phyloP scores from a whole-genome alignment of 2,329 filamentous ascomycete genomes.

The Neofusicoccum ribis region DNA sequence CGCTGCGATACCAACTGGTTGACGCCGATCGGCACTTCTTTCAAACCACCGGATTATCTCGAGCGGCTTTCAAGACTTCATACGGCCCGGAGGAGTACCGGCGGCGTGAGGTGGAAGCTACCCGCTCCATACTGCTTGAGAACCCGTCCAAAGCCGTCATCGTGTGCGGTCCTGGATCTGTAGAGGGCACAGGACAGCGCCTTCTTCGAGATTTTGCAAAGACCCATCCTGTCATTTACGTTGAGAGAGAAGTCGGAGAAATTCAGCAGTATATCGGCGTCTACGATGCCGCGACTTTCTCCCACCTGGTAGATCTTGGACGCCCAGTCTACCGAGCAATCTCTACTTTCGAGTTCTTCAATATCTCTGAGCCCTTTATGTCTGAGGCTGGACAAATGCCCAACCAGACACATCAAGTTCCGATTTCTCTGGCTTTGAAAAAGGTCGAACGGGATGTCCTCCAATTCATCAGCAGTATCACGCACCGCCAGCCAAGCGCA shows the following conservation, averaged over 20 bases:
- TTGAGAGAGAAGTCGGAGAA: not conserved
- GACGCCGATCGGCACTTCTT: not conserved
- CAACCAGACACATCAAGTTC: not conserved
- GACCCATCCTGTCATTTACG: not conserved
- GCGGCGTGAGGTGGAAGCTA: not conserved
- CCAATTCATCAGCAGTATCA: not conserved
- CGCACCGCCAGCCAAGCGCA: too few relatives aligned
- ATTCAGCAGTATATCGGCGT: not conserved
- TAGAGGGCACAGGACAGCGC: not conserved
- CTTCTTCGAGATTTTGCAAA: not conserved
- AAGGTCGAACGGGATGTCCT: not conserved
- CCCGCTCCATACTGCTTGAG: not conserved
- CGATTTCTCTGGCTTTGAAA: not conserved
- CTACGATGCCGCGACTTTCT: not conserved
- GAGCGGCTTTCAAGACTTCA: not conserved
- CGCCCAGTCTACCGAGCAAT: not conserved
- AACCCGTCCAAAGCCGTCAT: not conserved
- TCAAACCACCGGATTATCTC: not conserved
- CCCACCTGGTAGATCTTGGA: not conserved
- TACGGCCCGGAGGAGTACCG: not conserved
- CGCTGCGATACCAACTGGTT: not conserved
- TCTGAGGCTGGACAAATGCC: too few relatives aligned
- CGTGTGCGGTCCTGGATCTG: not conserved
- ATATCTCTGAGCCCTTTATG: not conserved
- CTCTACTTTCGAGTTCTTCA: not conserved